phyloP scores from a whole-genome alignment of 805 yeast species.

The Saccharomycopsis oosterbeekiorum region DNA sequence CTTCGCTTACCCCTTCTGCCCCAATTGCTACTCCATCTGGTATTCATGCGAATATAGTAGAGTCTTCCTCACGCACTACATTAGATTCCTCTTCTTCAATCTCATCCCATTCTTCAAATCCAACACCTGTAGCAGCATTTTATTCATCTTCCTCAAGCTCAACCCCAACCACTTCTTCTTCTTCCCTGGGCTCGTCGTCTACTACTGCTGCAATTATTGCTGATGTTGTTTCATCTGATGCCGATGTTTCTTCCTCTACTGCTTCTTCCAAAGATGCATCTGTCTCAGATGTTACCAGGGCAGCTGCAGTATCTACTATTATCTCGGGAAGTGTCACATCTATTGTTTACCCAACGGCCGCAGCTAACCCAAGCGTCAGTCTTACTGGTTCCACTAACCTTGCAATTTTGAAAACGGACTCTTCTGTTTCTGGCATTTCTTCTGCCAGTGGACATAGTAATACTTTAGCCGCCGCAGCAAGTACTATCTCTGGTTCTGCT shows the following conservation, averaged over 20 bases:
- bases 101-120: neutral
- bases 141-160: neutral
- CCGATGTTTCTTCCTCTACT: neutral
- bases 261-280: neutral
- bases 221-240: neutral
- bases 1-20: neutral
- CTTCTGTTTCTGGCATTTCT: neutral
- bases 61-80: neutral
- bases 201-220: neutral
- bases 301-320: neutral
- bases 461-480: neutral
- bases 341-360: neutral
- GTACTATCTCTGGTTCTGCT: neutral
- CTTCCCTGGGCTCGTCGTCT: neutral
- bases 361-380: neutral
- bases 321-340: neutral
- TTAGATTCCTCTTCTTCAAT: neutral
- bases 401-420: neutral
- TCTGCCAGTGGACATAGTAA: neutral
- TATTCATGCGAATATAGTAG: neutral
- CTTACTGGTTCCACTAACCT: neutral
- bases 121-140: neutral
- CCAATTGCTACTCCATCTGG: neutral
- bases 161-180: neutral
- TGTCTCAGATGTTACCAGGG: neutral